These are phyloP conservation scores for Batkoa obscura DNA, from an alignment of 371 early-diverging fungal species.

Conservation along the genomic window DNA sequence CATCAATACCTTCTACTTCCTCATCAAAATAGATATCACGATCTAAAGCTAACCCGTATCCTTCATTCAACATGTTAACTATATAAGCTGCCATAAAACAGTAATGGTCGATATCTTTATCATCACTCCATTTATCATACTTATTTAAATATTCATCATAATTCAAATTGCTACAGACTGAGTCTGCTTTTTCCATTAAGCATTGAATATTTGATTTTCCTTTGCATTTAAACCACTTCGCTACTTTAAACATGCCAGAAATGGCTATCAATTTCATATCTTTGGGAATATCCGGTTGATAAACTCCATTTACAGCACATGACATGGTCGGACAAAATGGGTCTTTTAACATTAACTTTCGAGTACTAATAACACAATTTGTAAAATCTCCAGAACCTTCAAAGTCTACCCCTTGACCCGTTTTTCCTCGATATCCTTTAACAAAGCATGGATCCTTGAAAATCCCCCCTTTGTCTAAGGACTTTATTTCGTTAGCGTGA, in stretches of 20 bases:
- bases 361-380: not conserved
- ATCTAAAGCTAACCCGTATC: not conserved
- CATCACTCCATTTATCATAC: not conserved
- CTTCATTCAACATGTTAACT: not conserved
- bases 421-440: not conserved
- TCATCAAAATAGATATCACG: not conserved
- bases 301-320: constrained; percentile 6
- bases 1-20: not conserved
- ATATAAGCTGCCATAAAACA: constrained; percentile 3
- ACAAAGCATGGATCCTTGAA: not conserved
- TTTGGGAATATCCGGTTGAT: constrained; percentile 5
- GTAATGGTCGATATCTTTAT: not conserved
- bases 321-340: constrained; percentile 3
- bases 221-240: constrained; percentile 2
- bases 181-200: not conserved
- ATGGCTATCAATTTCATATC: constrained; percentile 2
- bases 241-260: constrained; percentile 1
- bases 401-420: not conserved
- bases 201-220: not conserved
- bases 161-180: not conserved
- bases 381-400: constrained; percentile 1
- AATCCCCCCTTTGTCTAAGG: no score
- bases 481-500: not conserved
- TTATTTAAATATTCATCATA: not conserved
- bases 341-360: not conserved